phyloP scores from a whole-genome alignment of 495 filamentous ascomycete genomes.

The Lasiosphaeris hirsuta region DNA sequence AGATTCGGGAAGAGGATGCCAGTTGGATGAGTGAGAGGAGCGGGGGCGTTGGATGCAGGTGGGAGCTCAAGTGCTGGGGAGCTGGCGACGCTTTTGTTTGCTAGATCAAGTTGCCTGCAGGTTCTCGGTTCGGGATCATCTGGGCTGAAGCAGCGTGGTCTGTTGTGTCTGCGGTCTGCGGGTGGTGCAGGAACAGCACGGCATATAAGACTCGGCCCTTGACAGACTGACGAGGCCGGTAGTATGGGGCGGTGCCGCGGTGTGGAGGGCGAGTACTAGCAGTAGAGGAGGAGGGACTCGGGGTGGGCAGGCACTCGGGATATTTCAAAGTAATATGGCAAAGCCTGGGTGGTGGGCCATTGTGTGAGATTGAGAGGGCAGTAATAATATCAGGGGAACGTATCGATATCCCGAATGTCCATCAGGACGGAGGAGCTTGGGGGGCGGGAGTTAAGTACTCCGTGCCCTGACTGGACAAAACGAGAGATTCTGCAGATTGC shows the following conservation, averaged over 20 bases:
- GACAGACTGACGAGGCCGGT: constrained; percentile 17
- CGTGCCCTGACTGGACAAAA: constrained; percentile 19
- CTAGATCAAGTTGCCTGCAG: constrained; percentile 10
- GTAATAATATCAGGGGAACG: constrained; percentile 25
- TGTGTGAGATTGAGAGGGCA: constrained; percentile 25
- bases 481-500: constrained; percentile 25
- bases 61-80: background rate
- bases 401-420: constrained; percentile 19
- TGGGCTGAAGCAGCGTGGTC: background rate
- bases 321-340: constrained; percentile 36
- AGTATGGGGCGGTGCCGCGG: constrained; percentile 9
- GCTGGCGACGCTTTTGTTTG: constrained; percentile 9
- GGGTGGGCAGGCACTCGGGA: constrained; percentile 26
- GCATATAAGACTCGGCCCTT: constrained; percentile 25
- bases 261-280: constrained; percentile 7
- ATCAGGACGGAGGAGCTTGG: constrained; percentile 22
- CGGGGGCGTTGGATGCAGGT: background rate
- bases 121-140: background rate
- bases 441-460: constrained; percentile 21
- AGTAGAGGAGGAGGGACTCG: constrained; percentile 7
- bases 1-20: background rate
- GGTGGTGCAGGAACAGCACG: constrained; percentile 11
- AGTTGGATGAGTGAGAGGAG: background rate
- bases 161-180: constrained; percentile 2
- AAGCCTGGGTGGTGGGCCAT: constrained; percentile 34